Evolutionary conservation across 768 basidiomycete genomes (phyloP), one percentile per base, ranked within the genome.

Genomic region (Dacryopinax spathularia): DNA sequence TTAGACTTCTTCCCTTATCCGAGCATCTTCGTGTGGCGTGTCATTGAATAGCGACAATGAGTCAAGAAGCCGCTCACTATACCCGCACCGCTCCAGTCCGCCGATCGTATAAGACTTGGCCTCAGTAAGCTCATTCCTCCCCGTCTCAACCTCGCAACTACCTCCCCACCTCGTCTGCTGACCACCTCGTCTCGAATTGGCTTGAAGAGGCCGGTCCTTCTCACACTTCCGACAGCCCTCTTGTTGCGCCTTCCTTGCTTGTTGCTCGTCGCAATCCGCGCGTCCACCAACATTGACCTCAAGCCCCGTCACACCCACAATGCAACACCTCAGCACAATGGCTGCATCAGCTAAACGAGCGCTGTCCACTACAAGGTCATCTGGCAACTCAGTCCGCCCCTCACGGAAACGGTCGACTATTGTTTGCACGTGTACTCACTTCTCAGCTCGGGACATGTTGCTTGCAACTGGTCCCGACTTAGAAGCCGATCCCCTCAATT

Each of bases 371-470:
- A n/a, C n/a, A n/a, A n/a, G n/a, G n/a, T n/a, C n/a, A n/a, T n/a
- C n/a, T n/a, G n/a, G 48, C 9, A 15, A 56, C 18, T 7, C 15
- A 56, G 3, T 56, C 48, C 25, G 18, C 25, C 25, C 48, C 10
- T 6, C 18, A 15, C 48, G 48, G 25, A 3, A 56, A 29, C 12
- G 3, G 9, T 13, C 48, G 48, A 9, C 10, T 18, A 29, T 56
- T 27, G 31, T 56, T 29, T 27, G 48, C 20, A 31, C 18, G 15
- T 27, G 29, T 29, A 56, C 10, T 13, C 48, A 56, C 48, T 56
- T 56, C 48, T 56, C 48, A 3, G 48, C 48, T 56, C 48, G 48
- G 48, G 48, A 56, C 29, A 27, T 56, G 48, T 29, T 56, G 48
- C 48, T 13, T 6, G 48, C 48, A 9, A 5, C 48, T 15, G 48